Evolutionary conservation across 2,329 filamentous ascomycete species (phyloP).

Genomic region (Decorospora gaudefroyi): DNA sequence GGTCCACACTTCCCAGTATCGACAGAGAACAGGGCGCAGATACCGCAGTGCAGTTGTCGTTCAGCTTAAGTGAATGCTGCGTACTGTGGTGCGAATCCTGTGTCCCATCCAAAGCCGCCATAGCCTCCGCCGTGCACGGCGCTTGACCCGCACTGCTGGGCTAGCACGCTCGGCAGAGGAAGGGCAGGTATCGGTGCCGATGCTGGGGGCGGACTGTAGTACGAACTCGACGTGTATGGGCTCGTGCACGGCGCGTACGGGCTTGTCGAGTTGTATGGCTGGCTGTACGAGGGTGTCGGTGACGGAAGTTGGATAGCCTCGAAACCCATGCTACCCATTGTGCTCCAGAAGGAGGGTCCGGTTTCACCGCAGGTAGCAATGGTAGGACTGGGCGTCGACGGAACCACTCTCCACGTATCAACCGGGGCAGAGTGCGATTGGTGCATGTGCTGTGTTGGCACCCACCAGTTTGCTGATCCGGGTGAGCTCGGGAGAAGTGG

Average conservation of each 20-base stretch:
- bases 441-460: conserved; percentile 62
- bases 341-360: conserved; percentile 75
- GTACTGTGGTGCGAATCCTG: conserved; percentile 74
- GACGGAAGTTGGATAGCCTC: conserved; percentile 73
- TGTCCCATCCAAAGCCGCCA: conserved; percentile 81
- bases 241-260: conserved; percentile 55
- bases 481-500: conserved; percentile 84
- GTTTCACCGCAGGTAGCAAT: conserved; percentile 72
- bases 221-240: conserved; percentile 71
- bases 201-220: conserved; percentile 78
- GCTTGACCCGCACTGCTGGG: conserved; percentile 80
- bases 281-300: conserved; percentile 77
- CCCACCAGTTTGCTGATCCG: conserved; percentile 77
- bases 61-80: conserved; percentile 76
- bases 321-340: conserved; percentile 63
- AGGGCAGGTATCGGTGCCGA: conserved; percentile 75
- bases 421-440: conserved; percentile 70
- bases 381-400: conserved; percentile 79
- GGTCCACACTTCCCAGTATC: conserved; percentile 48
- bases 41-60: conserved; percentile 27
- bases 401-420: conserved; percentile 87
- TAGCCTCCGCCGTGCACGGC: conserved; percentile 64
- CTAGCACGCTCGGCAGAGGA: conserved; percentile 83
- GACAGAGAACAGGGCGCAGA: conserved; percentile 31
- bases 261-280: conserved; percentile 56